phyloP scores from a whole-genome alignment of 2,329 filamentous ascomycete genomes.

The Mollisia scopiformis region DNA sequence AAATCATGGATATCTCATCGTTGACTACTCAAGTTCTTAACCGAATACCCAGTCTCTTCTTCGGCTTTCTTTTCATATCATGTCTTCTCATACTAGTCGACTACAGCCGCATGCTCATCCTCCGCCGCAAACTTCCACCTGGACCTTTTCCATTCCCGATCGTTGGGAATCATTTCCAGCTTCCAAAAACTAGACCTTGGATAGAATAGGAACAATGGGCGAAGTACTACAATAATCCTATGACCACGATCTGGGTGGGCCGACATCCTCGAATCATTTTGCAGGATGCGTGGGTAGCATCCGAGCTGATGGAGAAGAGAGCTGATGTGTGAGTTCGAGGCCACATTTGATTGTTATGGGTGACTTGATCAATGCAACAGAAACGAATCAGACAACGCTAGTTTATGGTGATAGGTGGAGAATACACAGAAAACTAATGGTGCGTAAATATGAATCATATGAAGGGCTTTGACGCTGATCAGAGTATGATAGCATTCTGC shows the following conservation, averaged over 20 bases:
- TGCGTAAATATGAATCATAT: neutral
- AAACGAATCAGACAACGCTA: neutral
- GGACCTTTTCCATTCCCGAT: slow-evolving; percentile 11
- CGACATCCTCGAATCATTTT: neutral
- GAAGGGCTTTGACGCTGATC: neutral
- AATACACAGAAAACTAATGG: neutral
- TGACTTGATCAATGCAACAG: neutral
- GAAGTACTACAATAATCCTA: slow-evolving; percentile 2
- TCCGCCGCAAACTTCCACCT: slow-evolving; percentile 7
- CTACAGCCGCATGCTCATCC: slow-evolving; percentile 8
- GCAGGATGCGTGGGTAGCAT: neutral
- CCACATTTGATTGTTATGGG: neutral
- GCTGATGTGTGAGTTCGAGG: neutral
- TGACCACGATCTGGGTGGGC: slow-evolving; percentile 10
- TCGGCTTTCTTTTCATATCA: neutral
- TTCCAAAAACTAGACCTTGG: slow-evolving; percentile 7
- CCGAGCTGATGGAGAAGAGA: slow-evolving; percentile 1
- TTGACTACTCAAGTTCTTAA: neutral
- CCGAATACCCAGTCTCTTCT: neutral
- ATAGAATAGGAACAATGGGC: slow-evolving; percentile 13
- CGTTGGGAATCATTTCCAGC: slow-evolving; percentile 10
- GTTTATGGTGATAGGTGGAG: neutral
- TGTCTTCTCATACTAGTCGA: neutral
- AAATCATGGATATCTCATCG: neutral
- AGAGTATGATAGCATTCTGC: neutral